These are phyloP conservation scores for Eucalyptus globulus DNA, from an alignment of 345 rosid genomes.

Conservation along the genomic window DNA sequence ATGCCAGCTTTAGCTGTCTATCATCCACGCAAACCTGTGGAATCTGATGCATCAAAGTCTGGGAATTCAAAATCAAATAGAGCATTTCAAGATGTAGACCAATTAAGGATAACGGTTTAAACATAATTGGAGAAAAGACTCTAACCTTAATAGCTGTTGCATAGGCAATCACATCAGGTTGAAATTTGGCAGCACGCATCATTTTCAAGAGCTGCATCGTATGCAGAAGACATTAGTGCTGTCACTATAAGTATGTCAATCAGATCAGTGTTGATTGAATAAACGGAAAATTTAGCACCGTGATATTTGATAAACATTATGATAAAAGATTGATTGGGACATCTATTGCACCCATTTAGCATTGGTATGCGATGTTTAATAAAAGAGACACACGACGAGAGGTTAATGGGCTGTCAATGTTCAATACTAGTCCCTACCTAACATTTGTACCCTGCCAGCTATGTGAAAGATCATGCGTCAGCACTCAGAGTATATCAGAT, in stretches of 20 bases:
- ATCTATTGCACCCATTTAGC: not conserved
- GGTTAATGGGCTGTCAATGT: not conserved
- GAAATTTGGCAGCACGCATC: constrained; percentile 53
- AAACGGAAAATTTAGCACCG: not conserved
- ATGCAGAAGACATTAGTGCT: not conserved
- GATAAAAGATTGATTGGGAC: not conserved
- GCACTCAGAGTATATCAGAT: not conserved
- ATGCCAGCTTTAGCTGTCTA: constrained; percentile 51
- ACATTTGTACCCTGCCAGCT: not conserved
- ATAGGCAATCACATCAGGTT: constrained; percentile 86
- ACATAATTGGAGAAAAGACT: not conserved
- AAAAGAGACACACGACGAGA: not conserved
- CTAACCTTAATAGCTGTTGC: constrained; percentile 84
- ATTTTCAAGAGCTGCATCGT: constrained; percentile 69
- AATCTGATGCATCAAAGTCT: not conserved
- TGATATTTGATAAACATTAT: not conserved
- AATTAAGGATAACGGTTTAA: not conserved
- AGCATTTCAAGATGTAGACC: not conserved
- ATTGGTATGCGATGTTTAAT: not conserved
- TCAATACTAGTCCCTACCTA: not conserved
- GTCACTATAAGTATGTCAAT: not conserved
- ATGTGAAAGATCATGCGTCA: not conserved
- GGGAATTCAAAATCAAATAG: not conserved
- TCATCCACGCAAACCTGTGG: constrained; percentile 58
- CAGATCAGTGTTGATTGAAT: not conserved